phyloP scores from a whole-genome alignment of 257 asterid species.

The Dorcoceras hygrometricum region DNA sequence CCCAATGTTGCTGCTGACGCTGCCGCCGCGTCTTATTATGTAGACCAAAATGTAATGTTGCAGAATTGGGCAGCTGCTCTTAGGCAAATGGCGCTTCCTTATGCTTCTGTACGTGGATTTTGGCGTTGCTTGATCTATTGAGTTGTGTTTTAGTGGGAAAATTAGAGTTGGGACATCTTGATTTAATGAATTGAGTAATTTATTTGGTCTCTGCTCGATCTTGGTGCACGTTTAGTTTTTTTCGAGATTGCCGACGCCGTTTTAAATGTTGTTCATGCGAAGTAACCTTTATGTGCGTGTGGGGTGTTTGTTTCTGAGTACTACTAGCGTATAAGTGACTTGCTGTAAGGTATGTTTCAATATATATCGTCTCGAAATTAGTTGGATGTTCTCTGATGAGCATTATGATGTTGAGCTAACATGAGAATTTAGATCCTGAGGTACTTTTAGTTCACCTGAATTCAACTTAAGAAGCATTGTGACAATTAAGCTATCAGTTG shows the following conservation, averaged over 20 bases:
- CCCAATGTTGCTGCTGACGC: conserved; percentile 21
- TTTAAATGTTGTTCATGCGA: conserved; percentile 3
- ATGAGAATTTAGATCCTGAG: background rate
- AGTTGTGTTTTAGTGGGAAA: background rate
- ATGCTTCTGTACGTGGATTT: conserved; percentile 33
- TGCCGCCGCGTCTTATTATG: conserved; percentile 2
- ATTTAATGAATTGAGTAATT: conserved; percentile 5
- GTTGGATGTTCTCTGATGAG: background rate
- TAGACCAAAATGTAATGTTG: conserved; percentile 26
- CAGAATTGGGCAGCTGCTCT: conserved; percentile 31
- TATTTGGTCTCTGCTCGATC: background rate
- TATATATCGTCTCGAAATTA: background rate
- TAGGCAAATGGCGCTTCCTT: conserved; percentile 20
- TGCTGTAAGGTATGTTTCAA: no score
- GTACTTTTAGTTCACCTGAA: background rate
- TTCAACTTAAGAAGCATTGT: background rate
- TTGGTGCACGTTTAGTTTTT: background rate
- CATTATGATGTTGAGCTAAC: background rate
- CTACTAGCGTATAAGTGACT: background rate
- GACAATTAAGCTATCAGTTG: background rate
- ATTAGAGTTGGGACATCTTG: background rate
- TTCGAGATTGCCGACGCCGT: background rate
- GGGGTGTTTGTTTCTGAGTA: background rate
- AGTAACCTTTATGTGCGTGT: background rate
- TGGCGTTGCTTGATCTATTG: background rate